Evolutionary conservation across 495 filamentous ascomycete genomes (phyloP).

Genomic region (Lepidopterella palustris): DNA sequence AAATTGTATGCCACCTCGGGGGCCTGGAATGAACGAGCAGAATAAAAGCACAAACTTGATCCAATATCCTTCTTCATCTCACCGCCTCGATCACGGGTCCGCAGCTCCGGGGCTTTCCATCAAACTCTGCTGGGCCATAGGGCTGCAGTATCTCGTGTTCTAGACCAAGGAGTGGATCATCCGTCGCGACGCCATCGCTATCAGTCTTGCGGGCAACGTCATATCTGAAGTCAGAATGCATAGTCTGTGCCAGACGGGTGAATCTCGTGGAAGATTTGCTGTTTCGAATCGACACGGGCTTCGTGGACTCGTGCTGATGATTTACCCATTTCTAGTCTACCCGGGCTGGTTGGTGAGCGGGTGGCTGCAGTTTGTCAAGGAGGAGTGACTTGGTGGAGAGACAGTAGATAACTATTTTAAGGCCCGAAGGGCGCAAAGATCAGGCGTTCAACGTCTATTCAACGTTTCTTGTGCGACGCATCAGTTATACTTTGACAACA

Average conservation of each 20-base stretch:
- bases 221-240: neutral
- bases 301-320: neutral
- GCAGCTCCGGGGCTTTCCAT: neutral
- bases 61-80: neutral
- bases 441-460: neutral
- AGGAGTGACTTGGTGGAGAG: conserved; percentile 1
- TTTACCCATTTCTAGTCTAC: neutral
- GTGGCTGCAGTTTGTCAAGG: neutral
- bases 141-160: neutral
- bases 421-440: neutral
- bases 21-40: neutral
- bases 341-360: conserved; percentile 1
- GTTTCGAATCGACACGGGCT: neutral
- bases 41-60: neutral
- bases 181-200: neutral
- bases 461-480: neutral
- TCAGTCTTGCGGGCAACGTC: neutral
- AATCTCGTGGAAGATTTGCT: neutral
- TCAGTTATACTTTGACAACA: neutral
- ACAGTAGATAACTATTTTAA: neutral
- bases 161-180: neutral
- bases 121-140: neutral
- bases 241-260: neutral
- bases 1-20: neutral
- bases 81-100: neutral